phyloP scores from a whole-genome alignment of 352 stramenopile species.

The Phytophthora crassamura region DNA sequence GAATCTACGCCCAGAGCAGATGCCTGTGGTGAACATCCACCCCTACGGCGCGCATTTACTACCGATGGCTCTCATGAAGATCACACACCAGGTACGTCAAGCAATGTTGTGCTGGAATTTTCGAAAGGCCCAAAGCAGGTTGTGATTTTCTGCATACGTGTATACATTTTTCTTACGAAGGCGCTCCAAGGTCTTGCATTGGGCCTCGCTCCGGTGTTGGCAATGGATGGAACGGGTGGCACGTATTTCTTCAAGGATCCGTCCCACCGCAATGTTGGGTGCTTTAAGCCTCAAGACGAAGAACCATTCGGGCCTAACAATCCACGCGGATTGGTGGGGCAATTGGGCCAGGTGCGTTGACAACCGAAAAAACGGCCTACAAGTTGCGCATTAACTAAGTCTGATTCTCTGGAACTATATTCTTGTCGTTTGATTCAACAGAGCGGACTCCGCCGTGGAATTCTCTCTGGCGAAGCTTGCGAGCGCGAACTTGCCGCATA shows the following conservation, averaged over 20 bases:
- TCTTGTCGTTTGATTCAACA: constrained; percentile 20
- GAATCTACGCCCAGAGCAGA: constrained; percentile 59
- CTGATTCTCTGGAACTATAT: background rate
- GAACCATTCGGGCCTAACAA: constrained; percentile 99
- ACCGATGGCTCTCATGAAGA: constrained; percentile 82
- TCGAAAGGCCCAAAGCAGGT: too few species aligned
- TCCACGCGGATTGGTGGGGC: constrained; percentile 92
- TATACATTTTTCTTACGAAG: constrained; percentile 31
- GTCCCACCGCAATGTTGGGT: constrained; percentile 93
- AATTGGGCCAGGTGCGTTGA: constrained; percentile 65
- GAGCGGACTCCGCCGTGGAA: constrained; percentile 90
- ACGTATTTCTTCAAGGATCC: constrained; percentile 98
- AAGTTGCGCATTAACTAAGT: too few species aligned
- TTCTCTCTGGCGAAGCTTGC: constrained; percentile 96
- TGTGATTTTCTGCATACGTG: background rate
- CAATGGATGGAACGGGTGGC: constrained; percentile 96
- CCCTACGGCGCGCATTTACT: constrained; percentile 81
- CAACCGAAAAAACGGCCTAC: background rate
- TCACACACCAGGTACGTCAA: constrained; percentile 67
- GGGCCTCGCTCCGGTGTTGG: constrained; percentile 91
- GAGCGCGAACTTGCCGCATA: constrained; percentile 98
- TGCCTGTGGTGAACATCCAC: constrained; percentile 78
- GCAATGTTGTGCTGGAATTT: background rate
- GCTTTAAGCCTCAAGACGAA: constrained; percentile 99
- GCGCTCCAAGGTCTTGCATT: constrained; percentile 91